A percentile compares a stretch with the other conserved stretches of the same genome.
These are phyloP conservation scores for Encephalitozoon cuniculi DNA, from an alignment of 371 early-diverging fungal genomes.

Conservation along the genomic window DNA sequence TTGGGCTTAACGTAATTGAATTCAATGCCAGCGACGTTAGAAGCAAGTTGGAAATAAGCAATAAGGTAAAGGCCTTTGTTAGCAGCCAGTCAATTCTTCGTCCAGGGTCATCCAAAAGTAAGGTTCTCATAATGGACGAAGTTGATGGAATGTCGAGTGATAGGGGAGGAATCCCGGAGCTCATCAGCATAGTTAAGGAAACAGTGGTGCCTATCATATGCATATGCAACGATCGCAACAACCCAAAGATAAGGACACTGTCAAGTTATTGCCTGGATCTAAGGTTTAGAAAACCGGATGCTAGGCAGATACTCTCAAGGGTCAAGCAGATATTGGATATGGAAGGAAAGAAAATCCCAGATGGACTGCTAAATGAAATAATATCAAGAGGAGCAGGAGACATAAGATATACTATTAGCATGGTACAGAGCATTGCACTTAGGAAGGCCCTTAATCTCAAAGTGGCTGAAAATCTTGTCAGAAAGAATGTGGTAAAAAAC, in stretches of 20 bases:
- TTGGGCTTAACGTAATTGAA: conserved; percentile 78
- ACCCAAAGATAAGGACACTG: conserved; percentile 77
- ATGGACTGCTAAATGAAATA: conserved; percentile 77
- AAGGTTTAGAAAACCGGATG: conserved; percentile 69
- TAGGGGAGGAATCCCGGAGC: conserved; percentile 83
- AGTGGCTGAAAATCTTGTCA: conserved; percentile 49
- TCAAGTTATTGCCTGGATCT: conserved; percentile 77
- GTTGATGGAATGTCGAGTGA: conserved; percentile 98
- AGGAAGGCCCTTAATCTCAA: conserved; percentile 6
- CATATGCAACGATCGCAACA: conserved; percentile 89
- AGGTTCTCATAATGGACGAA: conserved; percentile 93
- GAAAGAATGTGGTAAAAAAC: conserved; percentile 70
- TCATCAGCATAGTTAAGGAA: conserved; percentile 78
- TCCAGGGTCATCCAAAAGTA: conserved; percentile 5
- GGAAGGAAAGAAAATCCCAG: conserved; percentile 70
- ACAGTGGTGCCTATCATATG: conserved; percentile 90
- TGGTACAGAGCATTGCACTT: conserved; percentile 72
- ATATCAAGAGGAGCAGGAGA: conserved; percentile 74
- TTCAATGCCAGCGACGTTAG: conserved; percentile 96
- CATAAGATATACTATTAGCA: conserved; percentile 91
- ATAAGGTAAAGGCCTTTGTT: conserved; percentile 55
- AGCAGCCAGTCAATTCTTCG: conserved; percentile 18
- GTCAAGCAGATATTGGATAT: conserved; percentile 69
- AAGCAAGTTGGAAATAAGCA: conserved; percentile 66
- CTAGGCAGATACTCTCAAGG: conserved; percentile 66